These are phyloP conservation scores for Talaromyces liani DNA, from an alignment of 495 filamentous ascomycete species.

Conservation along the genomic window DNA sequence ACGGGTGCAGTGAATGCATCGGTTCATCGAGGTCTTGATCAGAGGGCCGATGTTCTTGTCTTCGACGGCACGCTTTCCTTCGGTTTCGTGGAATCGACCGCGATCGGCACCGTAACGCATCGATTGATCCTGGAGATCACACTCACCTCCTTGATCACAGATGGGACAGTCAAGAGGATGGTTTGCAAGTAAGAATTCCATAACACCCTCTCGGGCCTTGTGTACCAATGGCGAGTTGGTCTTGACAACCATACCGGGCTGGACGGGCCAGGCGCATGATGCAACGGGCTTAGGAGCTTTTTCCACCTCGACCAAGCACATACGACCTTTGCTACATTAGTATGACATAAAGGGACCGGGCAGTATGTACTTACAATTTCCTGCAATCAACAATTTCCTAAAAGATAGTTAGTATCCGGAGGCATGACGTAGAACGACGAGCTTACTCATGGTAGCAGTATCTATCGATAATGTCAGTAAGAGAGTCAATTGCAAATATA, in stretches of 20 bases:
- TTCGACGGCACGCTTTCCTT: slow-evolving; percentile 93
- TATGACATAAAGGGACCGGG: background rate
- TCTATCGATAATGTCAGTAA: slow-evolving; percentile 48
- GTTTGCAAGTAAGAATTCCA: slow-evolving; percentile 97
- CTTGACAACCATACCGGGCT: slow-evolving; percentile 97
- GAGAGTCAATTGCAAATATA: background rate
- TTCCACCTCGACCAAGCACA: slow-evolving; percentile 98
- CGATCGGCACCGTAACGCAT: slow-evolving; percentile 97
- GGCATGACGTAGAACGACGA: slow-evolving; percentile 8
- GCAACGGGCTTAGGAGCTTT: slow-evolving; percentile 91
- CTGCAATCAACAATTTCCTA: slow-evolving; percentile 95
- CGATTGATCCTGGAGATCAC: slow-evolving; percentile 96
- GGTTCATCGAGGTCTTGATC: slow-evolving; percentile 99
- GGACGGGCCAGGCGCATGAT: slow-evolving; percentile 97
- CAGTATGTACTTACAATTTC: slow-evolving; percentile 62
- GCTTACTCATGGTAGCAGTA: slow-evolving; percentile 98
- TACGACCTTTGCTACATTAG: slow-evolving; percentile 50
- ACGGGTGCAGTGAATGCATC: slow-evolving; percentile 97
- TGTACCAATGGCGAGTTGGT: slow-evolving; percentile 92
- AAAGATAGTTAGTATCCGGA: slow-evolving; percentile 14
- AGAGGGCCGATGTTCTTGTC: slow-evolving; percentile 99
- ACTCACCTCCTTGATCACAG: slow-evolving; percentile 98
- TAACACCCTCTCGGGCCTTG: slow-evolving; percentile 96
- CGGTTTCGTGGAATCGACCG: slow-evolving; percentile 90
- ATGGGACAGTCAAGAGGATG: slow-evolving; percentile 97